Evolutionary conservation across 208 protist genomes (phyloP), one percentile per base, ranked within the genome.

Genomic region (Acanthamoeba healyi): DNA sequence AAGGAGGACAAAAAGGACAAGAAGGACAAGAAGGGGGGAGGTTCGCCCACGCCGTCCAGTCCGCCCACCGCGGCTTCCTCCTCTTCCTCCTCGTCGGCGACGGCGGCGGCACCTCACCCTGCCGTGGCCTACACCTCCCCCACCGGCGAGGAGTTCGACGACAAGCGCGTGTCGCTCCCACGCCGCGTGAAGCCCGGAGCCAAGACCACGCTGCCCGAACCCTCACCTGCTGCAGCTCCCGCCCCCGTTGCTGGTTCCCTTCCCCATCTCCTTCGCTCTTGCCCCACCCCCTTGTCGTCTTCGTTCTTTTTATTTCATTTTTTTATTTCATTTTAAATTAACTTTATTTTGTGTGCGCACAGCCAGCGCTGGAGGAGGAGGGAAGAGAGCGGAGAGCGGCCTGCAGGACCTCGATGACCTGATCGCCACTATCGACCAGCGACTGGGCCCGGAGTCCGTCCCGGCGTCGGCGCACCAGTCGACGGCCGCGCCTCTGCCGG

Each of bases 81-180:
- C 61, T 34, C 61, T 9, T n/a, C 34, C 67, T 9, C n/a, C 70
- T 17, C 70, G 14, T 44, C 70, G 9, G 32, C 70, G 19, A 7
- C 70, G 14, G 22, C 70, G 9, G 32, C 70, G 19, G 32, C 70
- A 7, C 17, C 70, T 9, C 34, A 49, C 4, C 70, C 70, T 17
- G 46, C 70, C 2, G 19, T 17, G 34, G 22, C 70, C 36, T n/a
- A 49, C 40, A 19, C 65, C 12, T 44, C 70, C 19, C n/a, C 70
- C 36, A 44, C 34, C 1, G 70, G 36, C 0, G 70, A 79, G 7
- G 70, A 79, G 22, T 24, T 79, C 15, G 70, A 79, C 70, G 70
- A 79, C 70, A 79, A 79, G 70, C 70, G 70, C 36, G 70, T 79
- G n/a, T 79, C 70, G 26, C 70, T 79, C 40, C 70, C 70, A 36